Conservation (phyloP, 164 flowering plant species). For the Sextonia rubra region DNA sequence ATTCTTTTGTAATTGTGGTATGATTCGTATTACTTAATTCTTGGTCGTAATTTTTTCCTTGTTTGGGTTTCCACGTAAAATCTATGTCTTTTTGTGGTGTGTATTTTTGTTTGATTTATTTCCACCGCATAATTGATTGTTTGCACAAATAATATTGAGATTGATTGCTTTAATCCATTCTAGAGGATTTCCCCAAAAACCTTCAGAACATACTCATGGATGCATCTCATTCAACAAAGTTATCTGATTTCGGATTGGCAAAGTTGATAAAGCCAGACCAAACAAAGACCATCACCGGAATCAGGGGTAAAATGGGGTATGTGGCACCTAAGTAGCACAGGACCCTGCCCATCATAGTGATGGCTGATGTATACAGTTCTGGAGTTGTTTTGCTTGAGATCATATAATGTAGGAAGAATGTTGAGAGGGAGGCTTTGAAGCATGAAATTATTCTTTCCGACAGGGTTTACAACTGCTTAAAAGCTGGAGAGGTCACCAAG, state of each 20-base stretch:
- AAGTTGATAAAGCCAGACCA: conserved; percentile 20
- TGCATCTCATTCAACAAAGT: conserved; percentile 6
- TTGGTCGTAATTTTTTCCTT: too few relatives aligned
- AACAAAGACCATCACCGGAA: conserved; percentile 17
- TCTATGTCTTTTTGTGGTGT: too few relatives aligned
- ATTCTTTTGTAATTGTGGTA: too few relatives aligned
- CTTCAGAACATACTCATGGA: conserved; percentile 25
- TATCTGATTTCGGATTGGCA: conserved; percentile 25
- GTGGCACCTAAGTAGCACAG: conserved; percentile 37
- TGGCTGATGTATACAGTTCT: conserved; percentile 34
- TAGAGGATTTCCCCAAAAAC: conserved; percentile 26
- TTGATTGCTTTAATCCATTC: too few relatives aligned
- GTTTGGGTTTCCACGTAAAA: too few relatives aligned
- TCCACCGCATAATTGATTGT: too few relatives aligned
- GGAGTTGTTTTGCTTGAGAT: conserved; percentile 33
- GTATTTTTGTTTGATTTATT: too few relatives aligned
- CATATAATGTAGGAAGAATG: conserved; percentile 13
- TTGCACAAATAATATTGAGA: too few relatives aligned
- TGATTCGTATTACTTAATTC: too few relatives aligned
- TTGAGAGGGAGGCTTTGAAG: conserved; percentile 7
- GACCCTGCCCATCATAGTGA: conserved; percentile 25
- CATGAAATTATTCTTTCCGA: conserved; percentile 21
- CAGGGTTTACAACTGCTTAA: conserved; percentile 28
- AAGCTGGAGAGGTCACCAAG: conserved; percentile 12
- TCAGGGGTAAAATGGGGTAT: conserved; percentile 38